A percentile compares a stretch with the other conserved stretches of the same genome.
phyloP scores from a whole-genome alignment of 2,329 filamentous ascomycete genomes.

The Cadophora sp. region DNA sequence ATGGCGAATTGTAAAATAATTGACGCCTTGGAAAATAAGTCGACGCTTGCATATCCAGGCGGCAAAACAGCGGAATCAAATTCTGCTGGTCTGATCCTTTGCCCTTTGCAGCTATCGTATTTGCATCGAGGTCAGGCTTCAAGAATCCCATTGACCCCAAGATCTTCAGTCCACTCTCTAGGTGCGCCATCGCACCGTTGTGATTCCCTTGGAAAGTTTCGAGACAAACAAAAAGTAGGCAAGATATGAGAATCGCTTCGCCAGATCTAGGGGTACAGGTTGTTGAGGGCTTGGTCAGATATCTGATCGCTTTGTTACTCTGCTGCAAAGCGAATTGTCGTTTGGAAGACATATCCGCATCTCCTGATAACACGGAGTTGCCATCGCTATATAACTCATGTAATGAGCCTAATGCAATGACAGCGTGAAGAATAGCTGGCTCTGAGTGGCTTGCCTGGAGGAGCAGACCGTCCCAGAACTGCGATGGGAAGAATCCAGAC shows the following conservation, averaged over 20 bases:
- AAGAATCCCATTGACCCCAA: slow-evolving; percentile 30
- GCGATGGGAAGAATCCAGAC: slow-evolving; percentile 67
- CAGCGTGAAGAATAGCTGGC: slow-evolving; percentile 32
- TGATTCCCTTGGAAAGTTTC: slow-evolving; percentile 49
- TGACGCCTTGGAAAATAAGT: slow-evolving; percentile 28
- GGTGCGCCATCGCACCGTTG: slow-evolving; percentile 32
- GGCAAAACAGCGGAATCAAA: slow-evolving; percentile 13
- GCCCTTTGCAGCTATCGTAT: background rate
- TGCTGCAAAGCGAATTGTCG: slow-evolving; percentile 49
- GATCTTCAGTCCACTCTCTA: slow-evolving; percentile 36
- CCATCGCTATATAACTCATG: slow-evolving; percentile 30
- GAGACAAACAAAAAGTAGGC: slow-evolving; percentile 68
- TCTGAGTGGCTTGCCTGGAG: slow-evolving; percentile 63
- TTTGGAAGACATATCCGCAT: slow-evolving; percentile 2
- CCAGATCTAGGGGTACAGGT: slow-evolving; percentile 51
- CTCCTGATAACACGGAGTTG: slow-evolving; percentile 4
- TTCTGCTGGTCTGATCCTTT: slow-evolving; percentile 13
- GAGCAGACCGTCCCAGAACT: slow-evolving; percentile 67
- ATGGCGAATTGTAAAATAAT: background rate
- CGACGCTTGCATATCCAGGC: slow-evolving; percentile 17
- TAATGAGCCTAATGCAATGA: slow-evolving; percentile 34
- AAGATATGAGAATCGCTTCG: slow-evolving; percentile 64
- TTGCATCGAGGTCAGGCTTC: background rate
- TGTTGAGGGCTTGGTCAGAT: slow-evolving; percentile 52
- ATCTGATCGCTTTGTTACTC: slow-evolving; percentile 37